phyloP scores from a whole-genome alignment of 2,329 filamentous ascomycete genomes.

The Trichoderma atrobrunneum region DNA sequence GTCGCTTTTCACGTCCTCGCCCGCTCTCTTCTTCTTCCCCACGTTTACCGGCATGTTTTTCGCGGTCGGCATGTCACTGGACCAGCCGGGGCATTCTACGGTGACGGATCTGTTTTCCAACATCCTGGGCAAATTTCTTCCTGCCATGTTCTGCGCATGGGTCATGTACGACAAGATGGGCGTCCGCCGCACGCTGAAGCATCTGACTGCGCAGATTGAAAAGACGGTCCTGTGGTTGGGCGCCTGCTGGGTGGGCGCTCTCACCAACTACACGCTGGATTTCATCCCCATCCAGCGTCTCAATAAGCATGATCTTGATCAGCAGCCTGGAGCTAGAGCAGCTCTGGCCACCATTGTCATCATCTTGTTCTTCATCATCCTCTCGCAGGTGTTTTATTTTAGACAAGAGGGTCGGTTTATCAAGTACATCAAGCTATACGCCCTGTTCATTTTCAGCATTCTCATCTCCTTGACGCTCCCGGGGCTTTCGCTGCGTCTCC shows the following conservation, averaged over 20 bases:
- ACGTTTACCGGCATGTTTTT: conserved; percentile 81
- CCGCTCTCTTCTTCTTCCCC: conserved; percentile 79
- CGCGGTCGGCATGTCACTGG: conserved; percentile 85
- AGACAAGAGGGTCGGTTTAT: conserved; percentile 79
- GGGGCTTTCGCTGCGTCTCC: conserved; percentile 77
- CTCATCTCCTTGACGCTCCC: conserved; percentile 70
- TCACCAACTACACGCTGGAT: conserved; percentile 94
- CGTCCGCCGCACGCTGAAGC: conserved; percentile 66
- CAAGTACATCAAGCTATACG: conserved; percentile 75
- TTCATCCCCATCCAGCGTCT: conserved; percentile 90
- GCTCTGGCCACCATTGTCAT: conserved; percentile 78
- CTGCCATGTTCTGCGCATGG: conserved; percentile 81
- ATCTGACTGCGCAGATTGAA: conserved; percentile 78
- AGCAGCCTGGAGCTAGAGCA: conserved; percentile 83
- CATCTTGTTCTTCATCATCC: conserved; percentile 63
- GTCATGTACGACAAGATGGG: conserved; percentile 85
- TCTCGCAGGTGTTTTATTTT: conserved; percentile 80
- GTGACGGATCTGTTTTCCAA: conserved; percentile 73
- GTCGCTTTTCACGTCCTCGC: conserved; percentile 77
- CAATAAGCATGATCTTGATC: conserved; percentile 82
- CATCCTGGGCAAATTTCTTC: conserved; percentile 77
- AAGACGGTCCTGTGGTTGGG: conserved; percentile 90
- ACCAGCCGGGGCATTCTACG: conserved; percentile 69
- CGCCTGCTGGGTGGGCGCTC: conserved; percentile 81
- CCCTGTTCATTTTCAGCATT: conserved; percentile 63